phyloP scores from a whole-genome alignment of 1,139 yeast species.

The Suhomyces bribrorum region DNA sequence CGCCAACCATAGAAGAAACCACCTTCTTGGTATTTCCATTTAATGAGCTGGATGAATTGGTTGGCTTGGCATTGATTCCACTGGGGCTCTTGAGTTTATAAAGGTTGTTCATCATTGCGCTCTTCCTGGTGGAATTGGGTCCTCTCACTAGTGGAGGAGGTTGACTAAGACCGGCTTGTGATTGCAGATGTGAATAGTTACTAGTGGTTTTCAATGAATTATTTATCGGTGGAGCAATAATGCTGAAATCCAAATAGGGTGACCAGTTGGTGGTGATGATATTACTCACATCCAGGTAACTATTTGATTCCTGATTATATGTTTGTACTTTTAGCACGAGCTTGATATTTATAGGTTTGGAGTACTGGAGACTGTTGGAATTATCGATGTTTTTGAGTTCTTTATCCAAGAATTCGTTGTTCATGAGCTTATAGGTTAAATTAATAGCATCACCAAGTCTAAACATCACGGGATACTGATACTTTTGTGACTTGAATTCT shows the following conservation, averaged over 20 bases:
- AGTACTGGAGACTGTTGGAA: conserved; percentile 15
- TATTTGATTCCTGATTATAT: conserved; percentile 10
- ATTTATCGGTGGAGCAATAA: conserved; percentile 48
- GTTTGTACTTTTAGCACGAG: conserved; percentile 32
- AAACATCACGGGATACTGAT: conserved; percentile 35
- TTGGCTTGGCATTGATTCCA: conserved; percentile 4
- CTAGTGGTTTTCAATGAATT: conserved; percentile 35
- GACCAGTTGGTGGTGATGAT: conserved; percentile 58
- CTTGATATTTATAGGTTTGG: conserved; percentile 37
- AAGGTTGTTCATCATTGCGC: conserved; percentile 21
- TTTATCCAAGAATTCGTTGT: conserved; percentile 28
- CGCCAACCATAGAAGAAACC: conserved; percentile 18
- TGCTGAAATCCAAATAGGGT: conserved; percentile 60
- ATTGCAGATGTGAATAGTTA: conserved; percentile 25
- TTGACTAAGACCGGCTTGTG: conserved; percentile 17
- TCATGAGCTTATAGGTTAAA: conserved; percentile 47
- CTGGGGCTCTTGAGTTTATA: conserved; percentile 20
- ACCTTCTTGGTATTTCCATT: conserved; percentile 7
- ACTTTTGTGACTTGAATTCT: conserved; percentile 26
- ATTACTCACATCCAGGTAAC: conserved; percentile 24
- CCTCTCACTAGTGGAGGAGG: conserved; percentile 4
- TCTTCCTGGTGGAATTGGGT: conserved; percentile 18
- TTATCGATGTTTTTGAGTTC: conserved; percentile 22
- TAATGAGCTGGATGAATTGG: conserved; percentile 7
- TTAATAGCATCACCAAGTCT: conserved; percentile 35